Evolutionary conservation across 345 rosid genomes (phyloP), one percentile per base, ranked within the genome.

Genomic region (Salix brachista): DNA sequence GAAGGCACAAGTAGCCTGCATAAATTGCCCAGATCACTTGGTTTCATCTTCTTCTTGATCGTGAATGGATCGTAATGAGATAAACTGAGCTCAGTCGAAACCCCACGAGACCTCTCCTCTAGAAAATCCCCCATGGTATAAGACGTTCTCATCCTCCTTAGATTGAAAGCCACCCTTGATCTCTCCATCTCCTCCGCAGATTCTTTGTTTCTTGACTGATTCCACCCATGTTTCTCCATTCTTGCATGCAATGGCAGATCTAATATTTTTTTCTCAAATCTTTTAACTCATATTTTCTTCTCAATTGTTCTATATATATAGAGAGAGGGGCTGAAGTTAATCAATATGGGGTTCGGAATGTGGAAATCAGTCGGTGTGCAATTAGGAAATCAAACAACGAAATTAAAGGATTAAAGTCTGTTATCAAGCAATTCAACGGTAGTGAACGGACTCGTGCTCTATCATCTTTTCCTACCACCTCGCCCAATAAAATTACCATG

Each of bases 1-100:
- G 12, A 13, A 2, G 76, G 16, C 6, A 78, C 32, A 61, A 78
- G 60, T 26, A 78, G 65, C 70, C 76, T 23, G 25, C 65, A 64
- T 41, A 48, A 0, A 65, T 32, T 4, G 13, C 65, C 37, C 21
- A 78, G 14, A 42, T 78, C 72, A 18, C 76, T 65, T 9, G 23
- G 39, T 56, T 14, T 62, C 34, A 71, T 34, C 71, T 52, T 78
- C 71, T 78, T 78, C 71, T 65, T 71, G 48, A 71, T 71, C 16
- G 1, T 62, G 64, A 65, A 36, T 3, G 71, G 75, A 67, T 70
- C 48, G 6, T 18, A 12, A 13, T 4, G 42, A 39, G 16, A 41
- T 36, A 69, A 28, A 23, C 18, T 10, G 1, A 69, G 11, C 2
- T 13, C 16, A 6, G 30, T 69, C 8, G 34, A 69, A 6, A 41